A percentile compares a stretch with the other conserved stretches of the same genome.
phyloP scores from a whole-genome alignment of 169 alveolate species.

The Toxoplasma gondii region DNA sequence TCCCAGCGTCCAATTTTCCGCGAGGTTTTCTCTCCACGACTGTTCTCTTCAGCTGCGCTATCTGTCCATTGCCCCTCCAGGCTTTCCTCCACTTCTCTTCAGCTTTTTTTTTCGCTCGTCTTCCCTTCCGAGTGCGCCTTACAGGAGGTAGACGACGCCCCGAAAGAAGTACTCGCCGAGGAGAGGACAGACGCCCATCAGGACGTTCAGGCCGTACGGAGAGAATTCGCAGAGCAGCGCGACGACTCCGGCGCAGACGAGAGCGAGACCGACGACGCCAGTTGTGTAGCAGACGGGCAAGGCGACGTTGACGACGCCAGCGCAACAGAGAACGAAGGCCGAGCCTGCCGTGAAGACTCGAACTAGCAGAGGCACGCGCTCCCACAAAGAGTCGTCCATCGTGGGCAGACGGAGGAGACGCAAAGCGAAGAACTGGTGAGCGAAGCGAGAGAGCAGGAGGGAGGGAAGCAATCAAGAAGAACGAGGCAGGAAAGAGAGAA shows the following conservation, averaged over 20 bases:
- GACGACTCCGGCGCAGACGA: constrained; percentile 39
- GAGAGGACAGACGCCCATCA: constrained; percentile 64
- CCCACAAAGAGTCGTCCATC: constrained; percentile 44
- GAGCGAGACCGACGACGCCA: constrained; percentile 33
- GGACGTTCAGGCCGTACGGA: constrained; percentile 64
- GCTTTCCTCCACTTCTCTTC: too few relatives aligned
- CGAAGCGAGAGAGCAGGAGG: background rate
- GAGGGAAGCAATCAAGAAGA: background rate
- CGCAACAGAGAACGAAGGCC: constrained; percentile 35
- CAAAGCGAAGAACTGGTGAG: background rate
- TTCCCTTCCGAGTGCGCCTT: background rate
- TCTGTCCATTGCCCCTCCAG: too few relatives aligned
- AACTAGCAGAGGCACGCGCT: constrained; percentile 60
- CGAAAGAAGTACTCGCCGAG: constrained; percentile 66
- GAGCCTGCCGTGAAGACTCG: constrained; percentile 62
- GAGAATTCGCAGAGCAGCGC: constrained; percentile 60
- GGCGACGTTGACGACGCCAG: constrained; percentile 59
- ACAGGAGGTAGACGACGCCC: constrained; percentile 59
- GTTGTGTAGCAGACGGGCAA: constrained; percentile 59
- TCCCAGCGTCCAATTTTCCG: too few relatives aligned
- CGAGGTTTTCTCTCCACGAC: too few relatives aligned
- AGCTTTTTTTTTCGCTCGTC: too few relatives aligned
- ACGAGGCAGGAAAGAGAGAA: background rate
- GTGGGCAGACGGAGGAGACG: background rate
- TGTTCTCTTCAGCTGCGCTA: too few relatives aligned